Evolutionary conservation across 176 grass and related monocot species (phyloP).

Genomic region (Chrysopogon serrulatus): DNA sequence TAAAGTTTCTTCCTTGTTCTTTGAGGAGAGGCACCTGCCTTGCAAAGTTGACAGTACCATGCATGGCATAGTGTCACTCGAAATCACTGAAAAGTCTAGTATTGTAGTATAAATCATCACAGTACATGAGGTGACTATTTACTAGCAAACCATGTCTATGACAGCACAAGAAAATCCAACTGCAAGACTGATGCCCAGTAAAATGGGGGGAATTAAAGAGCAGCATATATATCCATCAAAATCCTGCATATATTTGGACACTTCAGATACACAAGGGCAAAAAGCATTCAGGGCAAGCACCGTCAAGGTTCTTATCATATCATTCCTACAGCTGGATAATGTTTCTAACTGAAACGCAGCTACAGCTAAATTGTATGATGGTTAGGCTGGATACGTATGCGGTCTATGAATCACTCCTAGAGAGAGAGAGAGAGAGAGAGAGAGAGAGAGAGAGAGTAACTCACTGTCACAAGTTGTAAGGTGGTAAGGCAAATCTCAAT

Average conservation of each 20-base stretch:
- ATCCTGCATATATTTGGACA: background rate
- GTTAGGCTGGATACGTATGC: slow-evolving; percentile 64
- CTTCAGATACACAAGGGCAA: slow-evolving; percentile 4
- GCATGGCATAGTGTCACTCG: background rate
- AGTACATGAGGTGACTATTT: background rate
- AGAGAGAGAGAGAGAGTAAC: slow-evolving; percentile 26
- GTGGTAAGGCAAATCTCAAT: slow-evolving; percentile 52
- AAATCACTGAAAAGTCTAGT: background rate
- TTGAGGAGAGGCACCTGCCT: background rate
- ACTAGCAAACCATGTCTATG: background rate
- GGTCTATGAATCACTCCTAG: slow-evolving; percentile 62
- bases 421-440: too few relatives aligned
- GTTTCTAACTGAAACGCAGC: slow-evolving; percentile 35
- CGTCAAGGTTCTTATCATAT: slow-evolving; percentile 24
- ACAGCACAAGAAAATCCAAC: background rate
- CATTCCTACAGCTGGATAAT: slow-evolving; percentile 36
- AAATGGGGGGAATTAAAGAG: background rate
- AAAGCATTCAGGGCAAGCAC: background rate
- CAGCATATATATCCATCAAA: slow-evolving; percentile 1
- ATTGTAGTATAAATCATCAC: background rate
- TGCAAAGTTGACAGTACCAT: background rate
- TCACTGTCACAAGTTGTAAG: slow-evolving; percentile 52
- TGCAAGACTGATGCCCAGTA: background rate
- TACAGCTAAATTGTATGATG: slow-evolving; percentile 57
- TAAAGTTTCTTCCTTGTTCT: background rate